Percentiles rank a stretch among this genome's conserved stretches.
Evolutionary conservation across 2,329 filamentous ascomycete genomes (phyloP).

Genomic region (Leptographium wingfieldii): DNA sequence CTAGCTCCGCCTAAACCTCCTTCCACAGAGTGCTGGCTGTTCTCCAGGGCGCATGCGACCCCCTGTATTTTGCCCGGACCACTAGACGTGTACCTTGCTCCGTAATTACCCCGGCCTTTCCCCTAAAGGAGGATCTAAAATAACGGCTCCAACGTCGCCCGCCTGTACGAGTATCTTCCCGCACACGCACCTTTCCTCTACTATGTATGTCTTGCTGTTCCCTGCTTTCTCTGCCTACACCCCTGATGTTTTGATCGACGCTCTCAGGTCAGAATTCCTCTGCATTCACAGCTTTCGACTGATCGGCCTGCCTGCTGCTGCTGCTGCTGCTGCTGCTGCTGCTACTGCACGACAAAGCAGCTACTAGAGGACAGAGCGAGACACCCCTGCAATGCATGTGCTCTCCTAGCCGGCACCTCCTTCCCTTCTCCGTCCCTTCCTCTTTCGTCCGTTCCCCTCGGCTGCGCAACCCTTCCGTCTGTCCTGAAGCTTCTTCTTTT

Average conservation of each 20-base stretch:
- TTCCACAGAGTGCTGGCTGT: no score
- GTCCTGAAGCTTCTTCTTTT: neutral
- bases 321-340: no score
- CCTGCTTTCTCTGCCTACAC: neutral
- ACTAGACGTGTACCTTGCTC: neutral
- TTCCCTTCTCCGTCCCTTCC: neutral
- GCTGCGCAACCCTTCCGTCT: neutral
- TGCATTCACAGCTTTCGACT: neutral
- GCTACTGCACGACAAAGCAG: neutral
- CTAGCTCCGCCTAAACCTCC: no score
- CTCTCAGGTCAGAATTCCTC: neutral
- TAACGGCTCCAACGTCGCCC: neutral
- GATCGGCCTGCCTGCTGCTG: neutral
- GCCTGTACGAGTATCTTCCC: neutral
- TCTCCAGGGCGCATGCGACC: neutral
- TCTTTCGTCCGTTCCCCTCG: neutral
- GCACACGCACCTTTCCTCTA: neutral
- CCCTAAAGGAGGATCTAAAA: neutral
- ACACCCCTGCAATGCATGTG: neutral
- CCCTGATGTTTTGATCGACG: neutral
- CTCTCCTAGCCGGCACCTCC: neutral
- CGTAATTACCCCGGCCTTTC: slow-evolving; percentile 5
- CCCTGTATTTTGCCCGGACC: neutral
- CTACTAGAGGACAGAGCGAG: neutral
- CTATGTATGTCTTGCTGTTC: neutral